Evolutionary conservation across 2,329 filamentous ascomycete species (phyloP), one percentile per base, ranked within the genome.

Genomic region (Aureobasidium leucospermi): DNA sequence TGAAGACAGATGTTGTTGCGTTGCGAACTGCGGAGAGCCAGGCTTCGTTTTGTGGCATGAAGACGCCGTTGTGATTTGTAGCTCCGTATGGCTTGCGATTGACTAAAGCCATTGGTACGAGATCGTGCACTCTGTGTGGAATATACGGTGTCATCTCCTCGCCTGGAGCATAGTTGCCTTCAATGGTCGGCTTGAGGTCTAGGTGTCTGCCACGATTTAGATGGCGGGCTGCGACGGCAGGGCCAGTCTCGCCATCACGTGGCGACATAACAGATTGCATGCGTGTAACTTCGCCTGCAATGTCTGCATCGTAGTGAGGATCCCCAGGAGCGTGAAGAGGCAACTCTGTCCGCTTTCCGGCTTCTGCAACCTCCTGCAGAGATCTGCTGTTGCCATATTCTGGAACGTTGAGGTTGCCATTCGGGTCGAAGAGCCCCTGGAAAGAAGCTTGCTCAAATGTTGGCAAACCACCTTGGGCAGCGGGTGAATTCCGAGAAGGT

Each of bases 31-130:
- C 81, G 0, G 87, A 87, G 0, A 91, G 73, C 81, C 86, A 92
- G 0, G 85, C 86, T 52, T 85, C 86, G 65, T 93, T 91, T 65
- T 93, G 89, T 0, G 89, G 89, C 2, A 84, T 85, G 51, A 80
- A 76, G 2, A 85, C 74, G 16, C 80, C 84, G 16, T 77, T 75
- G 59, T 86, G 82, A 64, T 83, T 87, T 1, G 84, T 79, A 0
- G 79, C 75, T 1, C 87, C 87, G 67, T 85, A 87, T 0, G 88
- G 86, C 19, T 82, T 78, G 2, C 88, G 81, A 63, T 84, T 87
- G 0, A 90, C 86, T 51, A 91, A 75, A 1, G 87, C 88, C 63
- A 91, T 89, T 0, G 88, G 86, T 15, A 89, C 82, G 0, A 82
- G 78, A 2, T 78, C 73, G 61, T 83, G 80, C 0, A 72, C 69